These are phyloP conservation scores for Boletellus emodensis DNA, from an alignment of 768 basidiomycete species.

Conservation along the genomic window DNA sequence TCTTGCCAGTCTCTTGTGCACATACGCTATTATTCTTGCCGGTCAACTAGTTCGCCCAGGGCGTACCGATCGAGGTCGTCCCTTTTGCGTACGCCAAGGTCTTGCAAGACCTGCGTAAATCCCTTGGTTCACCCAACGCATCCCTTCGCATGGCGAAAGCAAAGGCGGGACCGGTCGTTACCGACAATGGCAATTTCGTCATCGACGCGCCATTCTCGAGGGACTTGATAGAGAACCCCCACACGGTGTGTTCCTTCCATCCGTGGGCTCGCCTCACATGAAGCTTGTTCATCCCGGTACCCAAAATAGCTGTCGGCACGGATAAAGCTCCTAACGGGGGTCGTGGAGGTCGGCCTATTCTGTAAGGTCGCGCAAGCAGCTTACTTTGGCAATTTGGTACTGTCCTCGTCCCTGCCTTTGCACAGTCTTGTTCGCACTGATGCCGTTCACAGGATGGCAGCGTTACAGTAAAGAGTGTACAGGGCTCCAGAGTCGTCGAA, in stretches of 20 bases:
- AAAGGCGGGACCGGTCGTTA: constrained; percentile 93
- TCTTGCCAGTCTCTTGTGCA: background rate
- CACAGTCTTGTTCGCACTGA: background rate
- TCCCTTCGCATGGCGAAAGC: constrained; percentile 90
- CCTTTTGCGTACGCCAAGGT: constrained; percentile 95
- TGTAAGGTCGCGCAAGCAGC: constrained; percentile 89
- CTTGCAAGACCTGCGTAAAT: constrained; percentile 60
- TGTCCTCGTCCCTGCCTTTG: constrained; percentile 6
- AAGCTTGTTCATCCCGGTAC: too few species aligned
- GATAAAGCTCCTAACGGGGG: constrained; percentile 94
- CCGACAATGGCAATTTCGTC: constrained; percentile 96
- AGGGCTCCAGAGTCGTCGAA: constrained; percentile 20
- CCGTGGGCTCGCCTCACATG: background rate
- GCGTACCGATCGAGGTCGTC: constrained; percentile 94
- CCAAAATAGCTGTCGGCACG: constrained; percentile 58
- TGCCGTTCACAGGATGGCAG: constrained; percentile 53
- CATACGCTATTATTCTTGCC: background rate
- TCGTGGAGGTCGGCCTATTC: constrained; percentile 99
- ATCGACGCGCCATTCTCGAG: constrained; percentile 91
- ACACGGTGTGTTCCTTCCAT: constrained; percentile 38
- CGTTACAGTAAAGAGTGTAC: constrained; percentile 54
- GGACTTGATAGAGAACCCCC: constrained; percentile 64
- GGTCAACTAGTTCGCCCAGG: constrained; percentile 63
- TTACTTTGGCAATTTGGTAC: constrained; percentile 89
- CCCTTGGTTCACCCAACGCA: constrained; percentile 64